Evolutionary conservation across 2,329 filamentous ascomycete species (phyloP), one percentile per base, ranked within the genome.

Genomic region (Aspergillus oerlinghausenensis): DNA sequence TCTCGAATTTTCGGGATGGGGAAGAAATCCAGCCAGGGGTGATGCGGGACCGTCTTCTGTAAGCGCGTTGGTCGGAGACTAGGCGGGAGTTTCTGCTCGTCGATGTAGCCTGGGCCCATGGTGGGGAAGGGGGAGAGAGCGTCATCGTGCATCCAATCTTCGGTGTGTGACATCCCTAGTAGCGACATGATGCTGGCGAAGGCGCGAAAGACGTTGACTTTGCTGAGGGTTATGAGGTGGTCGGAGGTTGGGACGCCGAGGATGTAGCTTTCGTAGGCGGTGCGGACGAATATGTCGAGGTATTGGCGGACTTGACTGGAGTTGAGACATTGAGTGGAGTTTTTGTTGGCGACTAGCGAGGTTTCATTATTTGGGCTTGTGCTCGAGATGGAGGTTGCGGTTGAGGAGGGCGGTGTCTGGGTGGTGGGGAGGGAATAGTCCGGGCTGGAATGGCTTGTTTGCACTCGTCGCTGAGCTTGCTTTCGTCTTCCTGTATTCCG

Each of bases 11-110:
- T 61, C 0, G 76, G 73, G 21, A 72, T 50, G 10, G 68, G 68
- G 50, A 70, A 70, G 55, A 69, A 70, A 40, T 71, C 69, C 29
- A 71, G 52, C 69, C 69, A 71, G 0, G 78, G 77, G 59, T 80
- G 77, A 53, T 80, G 77, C 6, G 67, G 63, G 0, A 69, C 63
- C 0, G 63, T 63, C 21, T 62, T 59, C 54, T 80, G 78, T 3
- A 78, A 23, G 7, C 52, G 55, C 0, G 77, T 80, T 1, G 77
- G 77, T 11, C 66, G 69, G 0, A 76, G 67, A 21, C 57, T 62
- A 0, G 55, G 49, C 1, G 72, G 72, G 3, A 73, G 56, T 14
- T 50, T 28, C 7, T 49, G 40, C 5, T 54, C 53, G 21, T 59
- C 49, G n/a, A 57, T 21, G 23, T 51, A 52, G 9, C 55, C 54